These are phyloP conservation scores for Agaricales sp. DNA, from an alignment of 1,284 basidiomycete genomes.

Conservation along the genomic window DNA sequence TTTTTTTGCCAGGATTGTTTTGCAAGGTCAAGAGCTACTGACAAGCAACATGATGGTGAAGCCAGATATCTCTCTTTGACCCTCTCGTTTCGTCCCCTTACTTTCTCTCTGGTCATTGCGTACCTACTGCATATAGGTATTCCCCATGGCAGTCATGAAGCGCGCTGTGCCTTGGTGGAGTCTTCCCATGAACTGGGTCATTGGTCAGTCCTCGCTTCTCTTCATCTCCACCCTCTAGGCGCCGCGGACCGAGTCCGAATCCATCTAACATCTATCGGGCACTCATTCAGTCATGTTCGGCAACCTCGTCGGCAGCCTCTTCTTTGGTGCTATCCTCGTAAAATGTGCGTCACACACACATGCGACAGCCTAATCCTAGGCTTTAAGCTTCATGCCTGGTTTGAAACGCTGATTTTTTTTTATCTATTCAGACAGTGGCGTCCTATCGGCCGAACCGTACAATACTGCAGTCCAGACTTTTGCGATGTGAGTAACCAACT, in stretches of 20 bases:
- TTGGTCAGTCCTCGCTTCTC: slow-evolving; percentile 31
- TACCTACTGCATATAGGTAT: slow-evolving; percentile 28
- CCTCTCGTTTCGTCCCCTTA: too few relatives aligned
- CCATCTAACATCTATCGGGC: not conserved
- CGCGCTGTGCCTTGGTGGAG: slow-evolving; percentile 60
- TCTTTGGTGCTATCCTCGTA: slow-evolving; percentile 59
- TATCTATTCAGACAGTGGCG: slow-evolving; percentile 35
- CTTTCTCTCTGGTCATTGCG: not conserved
- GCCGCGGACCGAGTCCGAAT: slow-evolving; percentile 4
- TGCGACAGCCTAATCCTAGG: not conserved
- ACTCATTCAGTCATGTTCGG: slow-evolving; percentile 52
- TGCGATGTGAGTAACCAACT: slow-evolving; percentile 34
- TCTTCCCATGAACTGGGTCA: slow-evolving; percentile 53
- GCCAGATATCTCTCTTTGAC: slow-evolving; percentile 2
- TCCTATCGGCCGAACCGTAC: slow-evolving; percentile 51
- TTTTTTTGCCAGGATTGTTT: slow-evolving; percentile 43
- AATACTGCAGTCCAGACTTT: slow-evolving; percentile 37
- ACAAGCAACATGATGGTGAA: slow-evolving; percentile 71
- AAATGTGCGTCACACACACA: slow-evolving; percentile 35
- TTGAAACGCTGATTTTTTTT: slow-evolving; percentile 2
- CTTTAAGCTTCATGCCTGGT: not conserved
- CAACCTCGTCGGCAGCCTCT: slow-evolving; percentile 61
- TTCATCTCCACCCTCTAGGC: not conserved
- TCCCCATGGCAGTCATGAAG: slow-evolving; percentile 57
- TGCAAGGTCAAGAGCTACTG: slow-evolving; percentile 59